Conservation (phyloP, 192 early-diverging fungal species). For the Backusella sp. region DNA sequence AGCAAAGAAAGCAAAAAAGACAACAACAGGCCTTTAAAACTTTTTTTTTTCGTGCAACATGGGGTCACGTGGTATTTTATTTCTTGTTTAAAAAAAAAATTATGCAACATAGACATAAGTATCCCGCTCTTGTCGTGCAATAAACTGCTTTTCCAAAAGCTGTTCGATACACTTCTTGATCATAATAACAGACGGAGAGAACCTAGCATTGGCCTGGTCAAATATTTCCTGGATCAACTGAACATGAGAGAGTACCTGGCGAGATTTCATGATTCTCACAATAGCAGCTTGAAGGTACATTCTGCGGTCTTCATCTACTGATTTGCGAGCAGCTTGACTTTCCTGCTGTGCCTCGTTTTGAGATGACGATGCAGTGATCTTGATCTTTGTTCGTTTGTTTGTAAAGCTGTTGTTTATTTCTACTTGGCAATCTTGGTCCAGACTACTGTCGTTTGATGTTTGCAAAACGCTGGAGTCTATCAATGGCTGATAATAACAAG, state of each 20-base stretch:
- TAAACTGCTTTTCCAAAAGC: constrained; percentile 83
- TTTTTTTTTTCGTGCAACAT: neutral
- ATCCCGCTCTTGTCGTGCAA: constrained; percentile 62
- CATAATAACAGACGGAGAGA: constrained; percentile 65
- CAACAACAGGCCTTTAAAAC: neutral
- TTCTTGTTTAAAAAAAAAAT: constrained; percentile 6
- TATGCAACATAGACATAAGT: constrained; percentile 69
- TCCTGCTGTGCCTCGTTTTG: constrained; percentile 64
- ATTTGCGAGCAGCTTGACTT: constrained; percentile 51
- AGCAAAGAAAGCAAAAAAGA: neutral
- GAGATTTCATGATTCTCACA: constrained; percentile 86
- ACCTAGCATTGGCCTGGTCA: constrained; percentile 64
- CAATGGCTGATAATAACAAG: constrained; percentile 40
- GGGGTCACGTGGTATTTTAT: neutral
- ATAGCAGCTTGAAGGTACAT: constrained; percentile 82
- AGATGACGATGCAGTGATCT: constrained; percentile 53
- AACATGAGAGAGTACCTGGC: constrained; percentile 63
- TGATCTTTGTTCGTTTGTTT: constrained; percentile 80
- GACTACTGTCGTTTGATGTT: constrained; percentile 3
- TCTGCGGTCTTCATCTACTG: constrained; percentile 78
- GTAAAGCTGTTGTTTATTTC: neutral
- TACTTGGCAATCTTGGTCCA: constrained; percentile 42
- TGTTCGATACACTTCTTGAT: constrained; percentile 88
- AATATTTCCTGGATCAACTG: constrained; percentile 76
- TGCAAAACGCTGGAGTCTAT: constrained; percentile 52